Evolutionary conservation across 192 early-diverging fungal species (phyloP), one percentile per base, ranked within the genome.

Genomic region (Backusella tarrabulga): DNA sequence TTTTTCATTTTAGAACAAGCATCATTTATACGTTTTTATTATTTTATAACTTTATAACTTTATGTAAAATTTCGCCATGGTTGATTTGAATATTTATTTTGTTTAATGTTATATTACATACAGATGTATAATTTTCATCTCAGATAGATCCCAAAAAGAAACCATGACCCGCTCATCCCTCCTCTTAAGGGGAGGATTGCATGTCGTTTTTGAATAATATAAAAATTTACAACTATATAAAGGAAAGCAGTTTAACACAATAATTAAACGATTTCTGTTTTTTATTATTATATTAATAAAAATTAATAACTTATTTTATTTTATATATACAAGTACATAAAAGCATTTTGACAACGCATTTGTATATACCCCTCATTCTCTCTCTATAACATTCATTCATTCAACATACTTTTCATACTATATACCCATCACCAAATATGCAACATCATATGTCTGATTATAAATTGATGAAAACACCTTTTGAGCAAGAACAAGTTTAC

Each of bases 91-190:
- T 56, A 21, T 21, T 21, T 23, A 56, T 56, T 32, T 32, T 56
- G 54, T 21, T 56, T 9, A 21, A 56, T 56, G 1, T 23, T 56
- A 56, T 21, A 56, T 21, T 44, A 56, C 54, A 56, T 56, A 56
- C 21, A 56, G 6, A 21, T 54, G 17, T 1, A 21, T 56, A 6
- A 21, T 56, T 56, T 56, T 56, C 54, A 56, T 56, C 54, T 56
- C 54, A 56, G 54, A 21, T 11, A 56, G 54, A 56, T 56, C 54
- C 54, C n/a, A 56, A 56, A 56, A 56, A 56, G 54, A 56, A 56
- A 56, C 8, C n/a, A 56, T 9, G 8, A 2, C n/a, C 54, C 54
- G 54, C 54, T 56, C 54, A 32, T 32, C 32, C 32, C 32, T 32
- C 23, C 54, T 21, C 54, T 21, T 23, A 11, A 56, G 2, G 54